Base-by-base conservation (phyloP, 192 early-diverging fungal species). In the Backusella luteola region DNA sequence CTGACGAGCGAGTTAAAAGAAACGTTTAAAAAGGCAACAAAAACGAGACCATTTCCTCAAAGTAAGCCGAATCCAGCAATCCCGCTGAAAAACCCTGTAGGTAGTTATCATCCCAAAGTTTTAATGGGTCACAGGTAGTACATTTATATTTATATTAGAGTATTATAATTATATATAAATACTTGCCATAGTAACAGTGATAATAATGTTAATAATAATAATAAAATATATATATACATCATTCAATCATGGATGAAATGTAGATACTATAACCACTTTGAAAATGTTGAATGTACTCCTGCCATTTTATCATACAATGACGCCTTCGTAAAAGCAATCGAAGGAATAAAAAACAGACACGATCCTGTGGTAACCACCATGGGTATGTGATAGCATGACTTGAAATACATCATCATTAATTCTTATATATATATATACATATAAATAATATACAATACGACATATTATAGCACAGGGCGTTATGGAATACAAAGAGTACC, bases 271-370 rank as follows among this genome's bases (percentile, higher is more conserved):
- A 83, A 82, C 26, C 83, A 84, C 12, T 76, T 89, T 76, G 87
- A 88, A 39, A 84, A 83, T 56, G 66, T 83, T 44, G 86, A 90
- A 59, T 87, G 91, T 71, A 90, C 93, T 4, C 89, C 87, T 35
- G 91, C 93, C 69, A 86, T 96, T 71, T 74, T 85, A 38, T 82
- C 88, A 32, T 97, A 95, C 86, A 97, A 95, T 77, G 84, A 88
- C 72, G 87, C 86, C 26, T 97, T 98, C 82, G 92, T 95, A 59
- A 92, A 92, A 73, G 88, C 91, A 80, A 93, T 98, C 67, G 96
- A 98, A 75, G 89, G 87, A 69, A 96, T 98, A 56, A 98, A 98
- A 84, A 87, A 92, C 67, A 85, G 97, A 59, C 97, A 98, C 71
- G 94, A 96, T 78, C 94, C 95, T 29, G 95, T 96, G 12, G 94